Base-by-base conservation (phyloP, 139 green algal genomes). In the Bryopsis sp. region DNA sequence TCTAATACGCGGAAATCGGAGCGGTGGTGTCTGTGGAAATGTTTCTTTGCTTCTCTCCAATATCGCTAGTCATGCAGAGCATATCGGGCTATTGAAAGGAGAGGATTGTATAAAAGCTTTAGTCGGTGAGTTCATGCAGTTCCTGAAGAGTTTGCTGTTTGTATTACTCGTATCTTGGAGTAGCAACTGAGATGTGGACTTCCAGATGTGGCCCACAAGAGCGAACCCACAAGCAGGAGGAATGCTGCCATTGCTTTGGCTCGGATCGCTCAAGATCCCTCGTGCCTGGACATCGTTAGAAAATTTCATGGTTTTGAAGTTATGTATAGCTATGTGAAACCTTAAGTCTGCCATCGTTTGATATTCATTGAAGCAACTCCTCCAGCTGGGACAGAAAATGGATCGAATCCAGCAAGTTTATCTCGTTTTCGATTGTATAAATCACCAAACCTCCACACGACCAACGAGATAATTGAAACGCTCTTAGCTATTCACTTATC, bases 261-360 rank as follows among this genome's bases (percentile, higher is more conserved):
- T 29, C 61, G 75, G 1, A 54, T 89, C 67, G 76, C 81, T 6
- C 66, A 82, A 33, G 68, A 86, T 36, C 32, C 48, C 6, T 28
- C 22, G 7, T 77, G 82, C 65, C 60, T 86, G 58, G 62, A 75
- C 32, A 66, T 72, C 33, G 50, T 90, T 39, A 75, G 70, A 28
- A 80, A 89, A 39, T 67, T 86, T 68, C 78, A 86, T 61, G 85
- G 85, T 26, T 47, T 90, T 22, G 82, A 89, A 58, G 86, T 89
- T 36, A 85, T 90, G n/a, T 79, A 87, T 58, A 71, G 73, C 24
- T 71, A 72, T 68, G 71, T 81, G 6, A 72, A 67, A 43, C 70
- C 60, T 2, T 78, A 58, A 67, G 2, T 59, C 2, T 2, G 28
- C 1, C 2, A 2, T 28, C 2, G 48, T 5, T 59, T 28, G 48